Conservation (phyloP, 495 filamentous ascomycete genomes). For the Jackrogersella multiformis region DNA sequence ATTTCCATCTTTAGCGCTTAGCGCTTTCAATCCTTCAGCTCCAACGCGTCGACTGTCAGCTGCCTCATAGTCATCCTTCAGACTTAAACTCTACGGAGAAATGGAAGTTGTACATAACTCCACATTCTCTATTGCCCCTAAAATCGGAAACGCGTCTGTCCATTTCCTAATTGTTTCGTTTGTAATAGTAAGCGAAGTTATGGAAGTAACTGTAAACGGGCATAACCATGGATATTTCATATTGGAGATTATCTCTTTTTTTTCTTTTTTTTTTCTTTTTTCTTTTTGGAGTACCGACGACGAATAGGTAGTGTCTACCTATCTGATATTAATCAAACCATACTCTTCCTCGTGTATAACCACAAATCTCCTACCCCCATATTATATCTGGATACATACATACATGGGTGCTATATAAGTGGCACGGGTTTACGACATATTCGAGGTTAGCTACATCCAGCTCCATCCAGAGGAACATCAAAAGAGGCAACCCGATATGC, state of each 20-base stretch:
- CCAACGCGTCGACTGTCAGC: background rate
- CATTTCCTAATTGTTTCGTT: background rate
- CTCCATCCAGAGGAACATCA: background rate
- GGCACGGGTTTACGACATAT: background rate
- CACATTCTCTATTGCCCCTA: background rate
- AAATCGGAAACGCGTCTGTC: background rate
- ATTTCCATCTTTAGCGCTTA: background rate
- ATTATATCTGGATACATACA: background rate
- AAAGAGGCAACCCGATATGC: background rate
- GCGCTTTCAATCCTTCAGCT: background rate
- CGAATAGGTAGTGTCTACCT: no score
- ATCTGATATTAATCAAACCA: no score
- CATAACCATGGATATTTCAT: no score
- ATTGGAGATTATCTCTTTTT: no score
- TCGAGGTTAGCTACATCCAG: background rate
- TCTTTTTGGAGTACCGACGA: no score
- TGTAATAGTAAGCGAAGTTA: background rate
- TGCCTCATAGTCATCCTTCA: background rate
- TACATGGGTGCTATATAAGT: background rate
- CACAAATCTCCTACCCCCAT: background rate
- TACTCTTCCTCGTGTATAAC: no score
- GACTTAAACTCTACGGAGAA: background rate
- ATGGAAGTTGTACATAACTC: background rate
- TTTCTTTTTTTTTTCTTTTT: no score
- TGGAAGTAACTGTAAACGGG: background rate